These are phyloP conservation scores for Symbiotaphrina buchneri DNA, from an alignment of 495 filamentous ascomycete genomes.

Conservation along the genomic window DNA sequence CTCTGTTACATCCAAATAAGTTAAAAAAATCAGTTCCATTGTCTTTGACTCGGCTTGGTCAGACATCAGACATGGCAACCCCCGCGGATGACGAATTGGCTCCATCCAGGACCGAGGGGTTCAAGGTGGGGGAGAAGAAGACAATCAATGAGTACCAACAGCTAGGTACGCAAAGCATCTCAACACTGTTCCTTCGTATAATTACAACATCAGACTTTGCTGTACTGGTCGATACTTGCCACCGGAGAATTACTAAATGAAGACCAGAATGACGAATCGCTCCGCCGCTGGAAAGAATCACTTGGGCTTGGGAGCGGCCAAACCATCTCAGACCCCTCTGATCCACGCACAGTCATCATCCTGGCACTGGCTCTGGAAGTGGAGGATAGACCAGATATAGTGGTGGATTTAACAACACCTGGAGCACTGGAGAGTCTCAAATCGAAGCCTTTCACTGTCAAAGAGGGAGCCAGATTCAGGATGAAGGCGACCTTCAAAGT, in stretches of 20 bases:
- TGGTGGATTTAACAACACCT: constrained; percentile 50
- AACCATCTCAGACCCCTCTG: constrained; percentile 34
- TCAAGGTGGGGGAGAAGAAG: constrained; percentile 97
- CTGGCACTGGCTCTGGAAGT: constrained; percentile 68
- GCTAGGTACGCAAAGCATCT: constrained; percentile 42
- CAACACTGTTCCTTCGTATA: too few species aligned
- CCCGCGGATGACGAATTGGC: constrained; percentile 63
- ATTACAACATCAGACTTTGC: background rate
- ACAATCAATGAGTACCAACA: constrained; percentile 77
- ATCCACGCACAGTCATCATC: constrained; percentile 73
- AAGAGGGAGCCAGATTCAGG: constrained; percentile 77
- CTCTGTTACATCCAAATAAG: too few species aligned
- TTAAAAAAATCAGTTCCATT: too few species aligned
- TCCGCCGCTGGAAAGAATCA: constrained; percentile 92
- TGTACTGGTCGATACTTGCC: background rate
- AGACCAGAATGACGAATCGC: constrained; percentile 67
- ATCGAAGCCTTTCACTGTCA: constrained; percentile 83
- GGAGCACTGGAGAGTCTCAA: constrained; percentile 51
- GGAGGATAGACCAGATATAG: constrained; percentile 54
- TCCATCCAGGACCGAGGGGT: constrained; percentile 75
- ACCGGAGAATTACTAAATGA: too few species aligned
- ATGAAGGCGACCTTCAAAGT: constrained; percentile 90
- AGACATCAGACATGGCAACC: constrained; percentile 46
- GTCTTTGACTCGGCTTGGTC: too few species aligned
- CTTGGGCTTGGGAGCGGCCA: constrained; percentile 51